Evolutionary conservation across 2,329 filamentous ascomycete genomes (phyloP).

Genomic region (Sarocladiaceae sp.): DNA sequence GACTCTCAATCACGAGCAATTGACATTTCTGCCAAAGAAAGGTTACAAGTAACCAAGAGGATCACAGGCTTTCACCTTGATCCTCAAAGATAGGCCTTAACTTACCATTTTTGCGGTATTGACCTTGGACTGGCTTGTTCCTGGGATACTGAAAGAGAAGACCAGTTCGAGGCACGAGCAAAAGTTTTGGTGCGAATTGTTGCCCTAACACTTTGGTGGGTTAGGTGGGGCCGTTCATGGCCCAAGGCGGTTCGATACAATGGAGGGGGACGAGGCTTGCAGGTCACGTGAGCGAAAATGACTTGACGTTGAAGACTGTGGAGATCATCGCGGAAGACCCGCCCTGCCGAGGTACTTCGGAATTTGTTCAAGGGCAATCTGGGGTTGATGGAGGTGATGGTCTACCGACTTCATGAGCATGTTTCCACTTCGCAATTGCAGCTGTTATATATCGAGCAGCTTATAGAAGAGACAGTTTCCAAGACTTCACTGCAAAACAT

Average conservation of each 20-base stretch:
- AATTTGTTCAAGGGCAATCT: slow-evolving; percentile 3
- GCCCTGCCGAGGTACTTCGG: slow-evolving; percentile 10
- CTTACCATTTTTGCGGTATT: slow-evolving; percentile 67
- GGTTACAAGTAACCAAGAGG: slow-evolving; percentile 17
- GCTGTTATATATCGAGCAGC: neutral
- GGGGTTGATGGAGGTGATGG: slow-evolving; percentile 18
- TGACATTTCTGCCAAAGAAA: slow-evolving; percentile 39
- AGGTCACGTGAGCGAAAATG: neutral
- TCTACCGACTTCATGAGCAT: neutral
- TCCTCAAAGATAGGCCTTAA: slow-evolving; percentile 35
- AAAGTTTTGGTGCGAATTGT: slow-evolving; percentile 36
- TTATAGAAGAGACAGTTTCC: neutral
- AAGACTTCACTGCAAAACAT: neutral
- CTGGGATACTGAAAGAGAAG: slow-evolving; percentile 16
- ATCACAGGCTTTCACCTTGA: slow-evolving; percentile 9
- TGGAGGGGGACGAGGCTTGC: slow-evolving; percentile 37
- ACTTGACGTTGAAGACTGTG: neutral
- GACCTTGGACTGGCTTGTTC: slow-evolving; percentile 33
- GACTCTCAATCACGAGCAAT: slow-evolving; percentile 58
- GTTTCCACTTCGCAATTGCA: neutral
- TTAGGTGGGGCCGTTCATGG: slow-evolving; percentile 8
- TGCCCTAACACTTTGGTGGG: slow-evolving; percentile 31
- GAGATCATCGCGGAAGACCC: neutral
- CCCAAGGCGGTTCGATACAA: slow-evolving; percentile 15
- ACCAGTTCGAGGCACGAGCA: slow-evolving; percentile 4